phyloP scores from a whole-genome alignment of 2,329 filamentous ascomycete genomes.

The Arthroderma sp. region DNA sequence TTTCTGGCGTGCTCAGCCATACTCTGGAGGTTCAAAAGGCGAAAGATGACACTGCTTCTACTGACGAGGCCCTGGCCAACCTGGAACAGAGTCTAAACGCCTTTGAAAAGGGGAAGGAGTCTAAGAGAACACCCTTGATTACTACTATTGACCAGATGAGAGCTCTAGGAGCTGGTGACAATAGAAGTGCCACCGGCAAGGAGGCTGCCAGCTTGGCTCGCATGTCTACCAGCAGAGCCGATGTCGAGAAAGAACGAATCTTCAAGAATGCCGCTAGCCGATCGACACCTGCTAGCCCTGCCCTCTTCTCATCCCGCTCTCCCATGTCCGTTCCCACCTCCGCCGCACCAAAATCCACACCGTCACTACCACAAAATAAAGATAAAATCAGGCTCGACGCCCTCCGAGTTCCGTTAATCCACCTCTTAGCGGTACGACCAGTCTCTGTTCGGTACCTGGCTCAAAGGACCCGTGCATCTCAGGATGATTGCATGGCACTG shows the following conservation, averaged over 20 bases:
- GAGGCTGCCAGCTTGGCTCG: conserved; percentile 18
- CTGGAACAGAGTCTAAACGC: conserved; percentile 47
- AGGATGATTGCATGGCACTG: conserved; percentile 35
- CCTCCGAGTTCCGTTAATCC: conserved; percentile 33
- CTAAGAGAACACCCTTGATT: conserved; percentile 38
- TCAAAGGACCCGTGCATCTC: conserved; percentile 34
- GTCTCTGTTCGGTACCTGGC: conserved; percentile 36
- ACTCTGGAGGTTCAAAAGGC: conserved; percentile 42
- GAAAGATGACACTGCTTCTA: conserved; percentile 41
- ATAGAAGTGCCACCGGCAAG: conserved; percentile 18
- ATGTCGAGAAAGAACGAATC: conserved; percentile 29
- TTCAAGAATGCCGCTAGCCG: conserved; percentile 25
- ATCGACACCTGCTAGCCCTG: conserved; percentile 30
- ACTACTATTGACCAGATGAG: conserved; percentile 24
- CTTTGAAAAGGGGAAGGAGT: conserved; percentile 47
- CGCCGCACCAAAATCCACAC: conserved; percentile 31
- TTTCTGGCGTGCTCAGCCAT: conserved; percentile 45
- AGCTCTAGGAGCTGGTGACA: conserved; percentile 24
- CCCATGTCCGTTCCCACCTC: conserved; percentile 20
- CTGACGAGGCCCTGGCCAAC: conserved; percentile 46
- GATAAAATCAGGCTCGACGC: conserved; percentile 28
- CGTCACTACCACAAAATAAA: conserved; percentile 24
- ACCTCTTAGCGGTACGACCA: conserved; percentile 42
- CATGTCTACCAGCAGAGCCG: conserved; percentile 24
- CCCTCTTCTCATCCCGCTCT: conserved; percentile 24